Evolutionary conservation across 2,329 filamentous ascomycete species (phyloP).

Genomic region (Botrytis sinoallii): DNA sequence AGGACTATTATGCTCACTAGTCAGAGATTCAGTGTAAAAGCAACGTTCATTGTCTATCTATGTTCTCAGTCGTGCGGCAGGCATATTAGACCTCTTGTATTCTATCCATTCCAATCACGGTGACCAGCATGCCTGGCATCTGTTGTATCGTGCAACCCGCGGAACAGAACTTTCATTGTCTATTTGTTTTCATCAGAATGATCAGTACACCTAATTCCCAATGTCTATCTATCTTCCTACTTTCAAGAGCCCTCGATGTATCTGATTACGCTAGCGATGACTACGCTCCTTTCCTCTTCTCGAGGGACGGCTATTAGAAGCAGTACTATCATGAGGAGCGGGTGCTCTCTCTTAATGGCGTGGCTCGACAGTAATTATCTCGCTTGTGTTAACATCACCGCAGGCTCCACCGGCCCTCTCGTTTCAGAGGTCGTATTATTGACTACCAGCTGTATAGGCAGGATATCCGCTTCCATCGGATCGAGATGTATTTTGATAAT

Average conservation of each 20-base stretch:
- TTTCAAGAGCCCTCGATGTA: too few species aligned
- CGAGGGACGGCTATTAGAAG: neutral
- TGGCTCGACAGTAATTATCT: neutral
- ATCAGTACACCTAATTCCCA: neutral
- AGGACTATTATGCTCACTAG: neutral
- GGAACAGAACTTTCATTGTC: neutral
- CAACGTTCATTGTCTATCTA: neutral
- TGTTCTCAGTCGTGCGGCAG: neutral
- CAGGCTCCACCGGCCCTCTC: neutral
- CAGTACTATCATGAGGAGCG: neutral
- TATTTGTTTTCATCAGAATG: neutral
- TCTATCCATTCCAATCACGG: neutral
- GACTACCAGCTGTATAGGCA: neutral
- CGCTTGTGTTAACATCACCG: neutral
- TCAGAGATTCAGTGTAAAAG: neutral
- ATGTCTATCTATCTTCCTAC: neutral
- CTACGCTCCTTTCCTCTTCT: neutral
- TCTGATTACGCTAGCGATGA: neutral
- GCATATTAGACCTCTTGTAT: neutral
- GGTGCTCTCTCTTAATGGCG: neutral
- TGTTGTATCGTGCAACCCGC: neutral
- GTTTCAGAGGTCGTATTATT: neutral
- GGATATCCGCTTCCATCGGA: neutral
- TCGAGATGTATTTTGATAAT: neutral
- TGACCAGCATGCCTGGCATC: neutral